Evolutionary conservation across 306 rosid genomes (phyloP).

Genomic region (Vigna trinervia): DNA sequence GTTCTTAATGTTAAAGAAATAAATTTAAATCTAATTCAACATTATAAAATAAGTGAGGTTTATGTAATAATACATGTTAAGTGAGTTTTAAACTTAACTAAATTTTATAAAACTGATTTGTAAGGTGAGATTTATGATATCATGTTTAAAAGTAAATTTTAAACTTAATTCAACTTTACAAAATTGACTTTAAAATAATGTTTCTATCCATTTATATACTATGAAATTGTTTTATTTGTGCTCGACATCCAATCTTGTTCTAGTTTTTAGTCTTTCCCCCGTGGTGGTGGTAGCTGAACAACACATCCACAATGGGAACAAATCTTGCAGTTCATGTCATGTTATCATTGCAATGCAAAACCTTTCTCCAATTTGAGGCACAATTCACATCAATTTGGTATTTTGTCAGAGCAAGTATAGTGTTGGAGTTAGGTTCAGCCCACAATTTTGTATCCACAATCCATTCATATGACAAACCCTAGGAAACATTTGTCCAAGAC

Average conservation of each 20-base stretch:
- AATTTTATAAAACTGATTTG: accelerated
- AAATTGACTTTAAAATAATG: too few species aligned
- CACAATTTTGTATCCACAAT: conserved; percentile 14
- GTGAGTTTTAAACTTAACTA: too few species aligned
- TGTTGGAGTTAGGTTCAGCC: conserved; percentile 37
- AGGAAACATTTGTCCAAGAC: conserved; percentile 9
- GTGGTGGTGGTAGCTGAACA: conserved; percentile 23
- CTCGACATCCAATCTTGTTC: background rate
- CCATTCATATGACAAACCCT: conserved; percentile 24
- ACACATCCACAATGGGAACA: conserved; percentile 42
- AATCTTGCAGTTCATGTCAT: background rate
- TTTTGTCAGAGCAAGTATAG: background rate
- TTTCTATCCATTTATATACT: too few species aligned
- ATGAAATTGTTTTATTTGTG: background rate
- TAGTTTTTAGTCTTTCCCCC: conserved; percentile 39
- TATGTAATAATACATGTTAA: too few species aligned
- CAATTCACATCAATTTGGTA: conserved; percentile 16
- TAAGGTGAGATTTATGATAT: too few species aligned
- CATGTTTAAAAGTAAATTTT: too few species aligned
- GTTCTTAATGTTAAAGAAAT: conserved; percentile 4
- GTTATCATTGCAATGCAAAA: conserved; percentile 13
- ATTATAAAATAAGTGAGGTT: too few species aligned
- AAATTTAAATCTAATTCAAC: too few species aligned
- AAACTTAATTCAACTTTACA: too few species aligned
- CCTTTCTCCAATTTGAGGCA: background rate